Percentiles rank a stretch among this genome's conserved stretches.
Evolutionary conservation across 2,329 filamentous ascomycete genomes (phyloP).

Genomic region (Alternaria sp.): DNA sequence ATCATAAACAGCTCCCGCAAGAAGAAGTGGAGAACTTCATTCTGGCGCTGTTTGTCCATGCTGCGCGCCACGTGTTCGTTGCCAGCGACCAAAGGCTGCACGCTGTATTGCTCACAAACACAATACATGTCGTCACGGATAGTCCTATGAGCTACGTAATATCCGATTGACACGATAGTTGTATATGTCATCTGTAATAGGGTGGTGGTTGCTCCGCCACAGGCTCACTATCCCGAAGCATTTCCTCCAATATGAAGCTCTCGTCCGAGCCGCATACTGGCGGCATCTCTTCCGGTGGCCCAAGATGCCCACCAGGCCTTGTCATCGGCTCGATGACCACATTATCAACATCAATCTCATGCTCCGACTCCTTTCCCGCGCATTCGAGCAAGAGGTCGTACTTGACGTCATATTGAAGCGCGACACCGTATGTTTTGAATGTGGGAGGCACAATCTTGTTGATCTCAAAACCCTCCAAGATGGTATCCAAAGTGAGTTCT

Average conservation of each 20-base stretch:
- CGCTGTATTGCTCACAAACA: neutral
- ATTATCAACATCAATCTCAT: slow-evolving; percentile 18
- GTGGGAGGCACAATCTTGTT: slow-evolving; percentile 22
- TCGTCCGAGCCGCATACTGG: slow-evolving; percentile 7
- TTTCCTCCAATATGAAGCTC: neutral
- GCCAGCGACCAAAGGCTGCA: neutral
- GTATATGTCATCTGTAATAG: neutral
- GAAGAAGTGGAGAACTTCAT: no score
- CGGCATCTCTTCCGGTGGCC: slow-evolving; percentile 18
- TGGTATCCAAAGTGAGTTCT: slow-evolving; percentile 10
- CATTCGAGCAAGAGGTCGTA: slow-evolving; percentile 27
- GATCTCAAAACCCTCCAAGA: slow-evolving; percentile 17
- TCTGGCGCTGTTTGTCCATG: no score
- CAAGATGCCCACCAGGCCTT: slow-evolving; percentile 21
- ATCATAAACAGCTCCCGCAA: no score
- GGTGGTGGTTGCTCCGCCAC: slow-evolving; percentile 3
- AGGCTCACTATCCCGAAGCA: neutral
- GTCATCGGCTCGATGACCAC: slow-evolving; percentile 26
- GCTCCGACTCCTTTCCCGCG: slow-evolving; percentile 25
- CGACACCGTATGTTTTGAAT: slow-evolving; percentile 27
- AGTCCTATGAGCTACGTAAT: neutral
- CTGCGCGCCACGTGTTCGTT: neutral
- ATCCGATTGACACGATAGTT: neutral
- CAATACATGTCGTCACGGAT: no score
- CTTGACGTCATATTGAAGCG: slow-evolving; percentile 21